Evolutionary conservation across 768 basidiomycete species (phyloP).

Genomic region (Pholiota microspora): DNA sequence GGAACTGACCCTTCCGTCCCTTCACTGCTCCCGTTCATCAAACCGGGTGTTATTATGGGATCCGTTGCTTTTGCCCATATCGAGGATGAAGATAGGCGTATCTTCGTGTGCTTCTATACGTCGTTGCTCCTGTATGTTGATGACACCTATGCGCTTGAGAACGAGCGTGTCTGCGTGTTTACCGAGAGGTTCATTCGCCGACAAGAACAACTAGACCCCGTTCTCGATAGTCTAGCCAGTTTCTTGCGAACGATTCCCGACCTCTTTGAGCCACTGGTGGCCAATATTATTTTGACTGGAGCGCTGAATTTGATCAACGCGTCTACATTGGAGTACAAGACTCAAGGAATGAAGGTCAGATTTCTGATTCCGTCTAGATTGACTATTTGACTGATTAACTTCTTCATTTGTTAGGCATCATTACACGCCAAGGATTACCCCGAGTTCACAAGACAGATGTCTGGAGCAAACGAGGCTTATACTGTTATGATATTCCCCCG

Average conservation of each 20-base stretch:
- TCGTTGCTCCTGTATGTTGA: slow-evolving; percentile 33
- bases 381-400: background rate
- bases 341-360: slow-evolving; percentile 12
- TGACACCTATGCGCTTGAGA: slow-evolving; percentile 27
- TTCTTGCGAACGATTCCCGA: slow-evolving; percentile 26
- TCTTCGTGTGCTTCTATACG: slow-evolving; percentile 38
- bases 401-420: slow-evolving; percentile 5
- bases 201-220: slow-evolving; percentile 24
- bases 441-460: slow-evolving; percentile 23
- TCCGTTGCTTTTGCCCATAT: slow-evolving; percentile 29
- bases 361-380: too few relatives aligned
- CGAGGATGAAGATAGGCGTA: slow-evolving; percentile 22
- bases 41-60: slow-evolving; percentile 27
- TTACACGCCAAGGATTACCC: slow-evolving; percentile 16
- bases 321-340: slow-evolving; percentile 15
- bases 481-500: slow-evolving; percentile 33
- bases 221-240: slow-evolving; percentile 33
- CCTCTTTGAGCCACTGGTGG: slow-evolving; percentile 26
- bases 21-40: slow-evolving; percentile 20
- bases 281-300: slow-evolving; percentile 33
- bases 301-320: slow-evolving; percentile 33
- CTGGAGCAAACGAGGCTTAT: slow-evolving; percentile 33
- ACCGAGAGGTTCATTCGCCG: slow-evolving; percentile 26
- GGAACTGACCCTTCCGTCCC: slow-evolving; percentile 2
- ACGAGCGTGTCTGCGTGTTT: slow-evolving; percentile 29